Evolutionary conservation across 306 rosid species (phyloP).

Genomic region (Psophocarpus tetragonolobus): DNA sequence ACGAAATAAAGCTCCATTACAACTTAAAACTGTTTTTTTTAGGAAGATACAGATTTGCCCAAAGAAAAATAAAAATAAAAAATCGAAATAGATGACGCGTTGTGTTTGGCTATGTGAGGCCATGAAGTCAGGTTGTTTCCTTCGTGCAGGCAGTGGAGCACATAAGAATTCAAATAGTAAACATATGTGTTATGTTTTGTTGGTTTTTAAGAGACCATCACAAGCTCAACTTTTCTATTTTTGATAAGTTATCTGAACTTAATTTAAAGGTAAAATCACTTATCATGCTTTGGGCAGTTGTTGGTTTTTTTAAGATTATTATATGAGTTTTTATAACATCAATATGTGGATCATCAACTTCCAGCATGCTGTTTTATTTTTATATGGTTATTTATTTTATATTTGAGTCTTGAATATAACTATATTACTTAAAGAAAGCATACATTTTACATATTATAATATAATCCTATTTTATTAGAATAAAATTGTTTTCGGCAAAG

Average conservation of each 20-base stretch:
- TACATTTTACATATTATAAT: no score
- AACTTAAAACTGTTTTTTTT: background rate
- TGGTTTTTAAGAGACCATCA: conserved; percentile 31
- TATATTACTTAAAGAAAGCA: no score
- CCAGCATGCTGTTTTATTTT: no score
- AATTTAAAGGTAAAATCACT: background rate
- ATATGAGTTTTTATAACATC: no score
- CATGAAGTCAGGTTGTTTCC: conserved; percentile 37
- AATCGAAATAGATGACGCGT: background rate
- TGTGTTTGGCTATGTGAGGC: conserved; percentile 25
- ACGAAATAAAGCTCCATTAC: conserved; percentile 6
- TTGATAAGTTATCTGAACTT: conserved; percentile 32
- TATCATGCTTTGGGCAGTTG: background rate
- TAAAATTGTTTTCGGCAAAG: no score
- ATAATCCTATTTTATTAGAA: no score
- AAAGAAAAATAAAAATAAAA: background rate
- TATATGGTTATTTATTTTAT: no score
- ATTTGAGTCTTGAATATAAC: no score
- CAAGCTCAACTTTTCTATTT: conserved; percentile 12
- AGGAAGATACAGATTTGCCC: background rate
- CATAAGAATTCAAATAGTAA: conserved; percentile 43
- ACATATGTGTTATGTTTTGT: conserved; percentile 14
- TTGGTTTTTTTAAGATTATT: background rate
- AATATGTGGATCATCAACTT: no score
- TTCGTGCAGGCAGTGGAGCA: conserved; percentile 57